Base-by-base conservation (phyloP, 345 rosid species). In the Passiflora organensis region DNA sequence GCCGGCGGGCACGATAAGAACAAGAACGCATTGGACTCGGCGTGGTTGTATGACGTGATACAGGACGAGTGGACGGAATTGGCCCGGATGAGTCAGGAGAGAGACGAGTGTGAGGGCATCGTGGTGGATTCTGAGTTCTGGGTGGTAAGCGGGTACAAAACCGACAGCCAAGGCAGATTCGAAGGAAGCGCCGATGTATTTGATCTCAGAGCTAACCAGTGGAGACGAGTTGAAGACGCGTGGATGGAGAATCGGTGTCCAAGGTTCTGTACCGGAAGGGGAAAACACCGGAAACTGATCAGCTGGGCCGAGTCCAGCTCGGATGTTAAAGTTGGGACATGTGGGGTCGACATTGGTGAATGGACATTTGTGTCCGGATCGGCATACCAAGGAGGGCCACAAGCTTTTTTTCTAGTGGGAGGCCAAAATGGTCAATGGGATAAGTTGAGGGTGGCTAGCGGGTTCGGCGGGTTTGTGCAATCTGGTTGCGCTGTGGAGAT, bases 1-100 rank as follows among this genome's bases (percentile, higher is more conserved):
- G 86, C 94, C 0, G 87, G 94, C 1, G 89, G 89, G 13, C 94
- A 82, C 46, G 89, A 85, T 24, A 77, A 75, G 78, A 69, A 72
- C 73, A 85, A 85, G 72, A 85, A 77, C 69, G 83, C 94, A 17
- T 34, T 79, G 72, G 72, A 48, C n/a, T 56, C 78, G 1, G 82
- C 80, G 16, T 79, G 89, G 86, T 79, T 69, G 10, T 85, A 82
- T 42, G 84, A 80, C 52, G 66, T 78, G 70, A 61, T 58, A 43
- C 45, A 32, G 10, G 79, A 82, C 60, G 79, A 73, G 73, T 82
- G 94, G 94, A 54, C 21, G 1, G 83, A 78, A 76, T 23, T 85
- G 67, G 37, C 72, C 0, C 58, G 17, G 58, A 58, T 82, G 80
- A 75, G 76, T 32, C 79, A 70, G 61, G 89, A 73, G 69, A 75